phyloP scores from a whole-genome alignment of 768 basidiomycete genomes.

The Tulasnella sp. region DNA sequence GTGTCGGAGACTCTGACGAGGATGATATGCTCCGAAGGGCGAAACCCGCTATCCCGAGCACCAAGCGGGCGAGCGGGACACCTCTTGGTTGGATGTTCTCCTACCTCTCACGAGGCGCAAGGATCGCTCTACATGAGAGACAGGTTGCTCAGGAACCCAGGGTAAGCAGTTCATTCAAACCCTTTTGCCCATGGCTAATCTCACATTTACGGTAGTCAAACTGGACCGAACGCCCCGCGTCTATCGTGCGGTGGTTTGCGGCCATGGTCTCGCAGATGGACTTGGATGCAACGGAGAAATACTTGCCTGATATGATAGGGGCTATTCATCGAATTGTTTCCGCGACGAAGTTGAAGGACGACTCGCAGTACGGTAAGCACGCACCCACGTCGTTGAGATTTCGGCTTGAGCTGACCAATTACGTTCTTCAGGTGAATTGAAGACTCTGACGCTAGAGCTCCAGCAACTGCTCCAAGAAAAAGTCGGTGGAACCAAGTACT shows the following conservation, averaged over 20 bases:
- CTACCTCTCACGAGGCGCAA: conserved; percentile 77
- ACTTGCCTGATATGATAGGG: conserved; percentile 72
- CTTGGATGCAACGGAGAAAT: conserved; percentile 42
- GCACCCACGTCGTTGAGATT: conserved; percentile 9
- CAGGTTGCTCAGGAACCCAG: conserved; percentile 38
- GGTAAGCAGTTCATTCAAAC: conserved; percentile 28
- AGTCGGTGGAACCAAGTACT: conserved; percentile 81
- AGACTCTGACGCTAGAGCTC: conserved; percentile 66
- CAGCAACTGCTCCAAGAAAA: conserved; percentile 79
- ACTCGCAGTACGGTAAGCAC: conserved; percentile 60
- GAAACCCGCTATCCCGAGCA: conserved; percentile 13
- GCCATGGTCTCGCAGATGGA: conserved; percentile 75
- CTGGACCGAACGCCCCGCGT: conserved; percentile 73
- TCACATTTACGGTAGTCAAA: conserved; percentile 38
- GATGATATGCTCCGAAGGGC: conserved; percentile 20
- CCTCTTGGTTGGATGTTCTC: conserved; percentile 88
- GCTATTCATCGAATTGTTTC: conserved; percentile 82
- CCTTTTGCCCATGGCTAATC: neutral
- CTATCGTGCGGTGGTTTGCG: conserved; percentile 85
- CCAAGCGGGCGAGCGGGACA: conserved; percentile 26
- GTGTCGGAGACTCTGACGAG: conserved; percentile 21
- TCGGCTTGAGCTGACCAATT: neutral
- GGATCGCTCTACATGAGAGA: conserved; percentile 60
- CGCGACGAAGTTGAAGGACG: conserved; percentile 64
- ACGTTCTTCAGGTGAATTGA: conserved; percentile 56